phyloP scores from a whole-genome alignment of 2,329 filamentous ascomycete species.

The Penicillium sclerotiorum region DNA sequence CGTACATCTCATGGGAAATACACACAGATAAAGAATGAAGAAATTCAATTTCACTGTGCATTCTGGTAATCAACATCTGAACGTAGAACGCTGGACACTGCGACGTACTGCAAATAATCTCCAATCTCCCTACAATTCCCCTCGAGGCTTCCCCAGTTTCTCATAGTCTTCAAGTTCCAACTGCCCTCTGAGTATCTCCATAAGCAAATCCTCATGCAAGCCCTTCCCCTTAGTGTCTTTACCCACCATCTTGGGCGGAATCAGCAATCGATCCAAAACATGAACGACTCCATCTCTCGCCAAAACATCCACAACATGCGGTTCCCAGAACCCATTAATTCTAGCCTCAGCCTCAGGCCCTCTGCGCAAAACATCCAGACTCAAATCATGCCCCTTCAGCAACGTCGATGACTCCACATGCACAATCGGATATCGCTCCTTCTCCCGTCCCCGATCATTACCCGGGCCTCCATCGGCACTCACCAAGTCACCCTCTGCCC shows the following conservation, averaged over 20 bases:
- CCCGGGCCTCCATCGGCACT: not conserved
- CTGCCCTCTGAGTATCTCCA: slow-evolving; percentile 18
- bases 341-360: slow-evolving; percentile 71
- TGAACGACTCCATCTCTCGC: slow-evolving; percentile 83
- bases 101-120: not conserved
- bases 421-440: slow-evolving; percentile 4
- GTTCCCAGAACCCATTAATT: slow-evolving; percentile 71
- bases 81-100: not conserved
- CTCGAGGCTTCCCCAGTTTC: too few species aligned
- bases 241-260: slow-evolving; percentile 67
- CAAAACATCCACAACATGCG: slow-evolving; percentile 69
- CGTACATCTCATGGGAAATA: slow-evolving; percentile 20
- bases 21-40: slow-evolving; percentile 27
- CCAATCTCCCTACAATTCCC: slow-evolving; percentile 7
- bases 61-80: slow-evolving; percentile 1
- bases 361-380: slow-evolving; percentile 70
- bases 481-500: slow-evolving; percentile 43
- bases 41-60: slow-evolving; percentile 15
- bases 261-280: slow-evolving; percentile 69
- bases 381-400: slow-evolving; percentile 65
- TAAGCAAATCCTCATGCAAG: slow-evolving; percentile 18
- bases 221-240: slow-evolving; percentile 2
- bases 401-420: slow-evolving; percentile 69
- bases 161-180: too few species aligned
- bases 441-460: not conserved